Base-by-base conservation (phyloP, 73 alveolate species). In the Tetrahymena borealis region DNA sequence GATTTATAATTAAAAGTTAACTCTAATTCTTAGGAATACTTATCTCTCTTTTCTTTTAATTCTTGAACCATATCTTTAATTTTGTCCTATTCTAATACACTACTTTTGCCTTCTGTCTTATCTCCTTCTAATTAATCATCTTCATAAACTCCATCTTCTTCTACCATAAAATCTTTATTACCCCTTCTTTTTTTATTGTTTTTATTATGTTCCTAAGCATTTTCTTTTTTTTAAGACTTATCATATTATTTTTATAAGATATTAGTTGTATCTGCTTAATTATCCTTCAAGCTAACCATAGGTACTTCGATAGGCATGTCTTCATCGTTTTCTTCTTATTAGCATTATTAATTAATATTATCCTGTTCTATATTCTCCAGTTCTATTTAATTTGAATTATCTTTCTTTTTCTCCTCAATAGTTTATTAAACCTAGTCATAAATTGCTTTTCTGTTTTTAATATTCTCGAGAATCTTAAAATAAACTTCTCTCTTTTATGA, bases 1-100 rank as follows among this genome's bases (percentile, higher is more conserved):
- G 78, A 36, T 92, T 90, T 92, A 20, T 92, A 92, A 38, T 78
- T 92, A 33, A 92, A 79, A 31, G 91, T 12, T 38, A 79, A 39
- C 7, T 93, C 93, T 28, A 93, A 85, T 85, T 60, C 85, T 60
- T 60, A 18, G 28, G 85, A 60, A 35, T 60, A 60, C 10, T 60
- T 60, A 18, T 60, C 85, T n/a, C 85, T 60, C 85, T 60, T 60
- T 60, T 60, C 85, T 60, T 60, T 60, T 24, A 60, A 35, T n/a
- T 20, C 85, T 6, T 60, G n/a, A 9, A 60, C 28, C 85, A 60
- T 60, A 24, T 60, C 85, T 24, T 60, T 60, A 4, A 60, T 60
- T 60, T 60, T 60, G 7, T 60, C 85, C 28, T 60, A 24, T 60
- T 60, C 85, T 13, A 35, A 60, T n/a, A 60, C n/a, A 60, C 85